Conservation (phyloP, 148 eudicot genomes). For the Rhododendron simsii region DNA sequence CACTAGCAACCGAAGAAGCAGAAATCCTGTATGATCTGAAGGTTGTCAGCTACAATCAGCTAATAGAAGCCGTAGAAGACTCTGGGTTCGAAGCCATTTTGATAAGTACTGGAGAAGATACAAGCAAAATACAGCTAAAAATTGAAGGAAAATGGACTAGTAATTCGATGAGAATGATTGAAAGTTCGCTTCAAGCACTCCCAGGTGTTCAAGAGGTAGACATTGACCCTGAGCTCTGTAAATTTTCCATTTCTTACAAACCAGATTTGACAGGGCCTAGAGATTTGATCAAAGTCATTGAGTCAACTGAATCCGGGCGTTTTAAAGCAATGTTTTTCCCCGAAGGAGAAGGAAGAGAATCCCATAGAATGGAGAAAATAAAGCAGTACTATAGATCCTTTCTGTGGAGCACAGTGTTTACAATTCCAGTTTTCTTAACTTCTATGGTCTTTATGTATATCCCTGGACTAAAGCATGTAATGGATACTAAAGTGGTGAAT, state of each 20-base stretch:
- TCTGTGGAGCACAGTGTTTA: conserved; percentile 85
- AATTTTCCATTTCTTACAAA: conserved; percentile 60
- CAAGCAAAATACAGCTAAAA: conserved; percentile 54
- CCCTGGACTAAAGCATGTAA: conserved; percentile 55
- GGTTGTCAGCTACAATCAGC: conserved; percentile 35
- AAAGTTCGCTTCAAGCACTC: conserved; percentile 59
- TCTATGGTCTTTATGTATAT: conserved; percentile 95
- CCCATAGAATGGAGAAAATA: conserved; percentile 56
- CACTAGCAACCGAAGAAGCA: conserved; percentile 77
- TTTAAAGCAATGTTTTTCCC: conserved; percentile 68
- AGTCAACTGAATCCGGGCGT: conserved; percentile 50
- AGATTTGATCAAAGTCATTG: conserved; percentile 60
- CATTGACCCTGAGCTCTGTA: conserved; percentile 40
- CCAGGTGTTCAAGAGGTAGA: conserved; percentile 65
- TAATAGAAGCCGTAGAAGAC: conserved; percentile 53
- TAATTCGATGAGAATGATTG: conserved; percentile 42
- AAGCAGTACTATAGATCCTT: conserved; percentile 54
- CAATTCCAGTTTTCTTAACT: conserved; percentile 73
- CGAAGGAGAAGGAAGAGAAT: conserved; percentile 57
- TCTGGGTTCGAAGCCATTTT: conserved; percentile 75
- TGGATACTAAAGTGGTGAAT: conserved; percentile 62
- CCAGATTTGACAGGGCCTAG: conserved; percentile 81
- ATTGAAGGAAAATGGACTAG: conserved; percentile 52
- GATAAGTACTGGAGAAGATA: conserved; percentile 72
- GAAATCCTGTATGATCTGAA: conserved; percentile 75